Conservation (phyloP, 2,329 filamentous ascomycete genomes). For the Epichloe sibirici region DNA sequence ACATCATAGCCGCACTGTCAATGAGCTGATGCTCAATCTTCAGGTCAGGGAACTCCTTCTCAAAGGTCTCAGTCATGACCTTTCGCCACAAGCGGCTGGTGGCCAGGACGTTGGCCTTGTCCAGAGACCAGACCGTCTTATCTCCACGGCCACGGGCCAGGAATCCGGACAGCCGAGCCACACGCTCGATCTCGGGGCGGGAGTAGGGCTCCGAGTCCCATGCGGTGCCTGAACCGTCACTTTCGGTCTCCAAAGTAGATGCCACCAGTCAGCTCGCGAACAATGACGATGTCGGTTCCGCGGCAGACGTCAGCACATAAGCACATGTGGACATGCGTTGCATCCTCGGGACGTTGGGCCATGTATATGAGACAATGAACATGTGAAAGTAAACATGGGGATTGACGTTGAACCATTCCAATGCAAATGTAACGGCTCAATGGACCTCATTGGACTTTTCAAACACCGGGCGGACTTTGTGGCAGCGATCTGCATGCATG, state of each 20-base stretch:
- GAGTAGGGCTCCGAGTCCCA: conserved; percentile 82
- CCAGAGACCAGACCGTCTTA: conserved; percentile 61
- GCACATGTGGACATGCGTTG: no score
- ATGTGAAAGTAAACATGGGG: no score
- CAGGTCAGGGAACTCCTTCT: conserved; percentile 77
- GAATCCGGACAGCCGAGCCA: conserved; percentile 69
- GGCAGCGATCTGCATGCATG: no score
- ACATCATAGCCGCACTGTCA: conserved; percentile 88
- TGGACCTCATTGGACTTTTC: no score
- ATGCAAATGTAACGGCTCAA: no score
- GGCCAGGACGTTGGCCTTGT: conserved; percentile 94
- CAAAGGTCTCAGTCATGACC: conserved; percentile 73
- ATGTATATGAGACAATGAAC: no score
- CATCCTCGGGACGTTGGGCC: no score
- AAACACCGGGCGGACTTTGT: no score
- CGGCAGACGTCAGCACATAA: conserved; percentile 50
- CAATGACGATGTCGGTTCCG: conserved; percentile 83
- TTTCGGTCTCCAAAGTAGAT: conserved; percentile 91
- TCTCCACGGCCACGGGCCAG: conserved; percentile 64
- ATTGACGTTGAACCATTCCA: no score
- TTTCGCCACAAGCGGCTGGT: conserved; percentile 83
- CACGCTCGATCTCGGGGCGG: conserved; percentile 72
- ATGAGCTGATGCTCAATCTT: conserved; percentile 82
- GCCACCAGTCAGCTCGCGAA: conserved; percentile 82
- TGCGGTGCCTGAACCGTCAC: conserved; percentile 40